Evolutionary conservation across 2,329 filamentous ascomycete genomes (phyloP), one percentile per base, ranked within the genome.

Genomic region (Penicillium polonicum): DNA sequence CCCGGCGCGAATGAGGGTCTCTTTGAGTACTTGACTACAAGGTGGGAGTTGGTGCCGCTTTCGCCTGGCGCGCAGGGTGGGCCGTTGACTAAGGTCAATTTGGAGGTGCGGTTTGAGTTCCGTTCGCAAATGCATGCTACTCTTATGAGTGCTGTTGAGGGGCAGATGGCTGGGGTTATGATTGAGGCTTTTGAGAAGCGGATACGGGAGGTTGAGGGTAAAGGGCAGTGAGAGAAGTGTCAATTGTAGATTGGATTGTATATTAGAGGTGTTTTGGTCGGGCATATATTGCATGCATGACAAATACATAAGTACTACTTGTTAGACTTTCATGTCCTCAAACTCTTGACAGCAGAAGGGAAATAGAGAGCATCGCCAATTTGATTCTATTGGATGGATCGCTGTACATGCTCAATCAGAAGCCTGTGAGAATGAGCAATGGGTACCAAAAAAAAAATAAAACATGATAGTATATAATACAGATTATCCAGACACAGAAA

Each of bases 161-260:
- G 91, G 33, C 91, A 90, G 76, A 86, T 97, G 62, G 93, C 91
- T 1, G 87, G 86, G 4, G 82, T 89, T 63, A 96, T 99, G 92
- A 89, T 97, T 64, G 87, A 90, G 73, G 93, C 94, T 1, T 99
- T 99, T 79, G 92, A 97, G 78, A 84, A 85, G 75, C 83, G 90
- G 69, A 92, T 94, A 6, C 80, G 79, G 70, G 79, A 83, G 67
- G 72, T 91, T 48, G 73, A 84, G 65, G 77, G 45, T 4, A 56
- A 49, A 35, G 52, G 60, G 1, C 53, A 54, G 44, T 65, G 56
- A 59, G 52, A 29, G 17, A 36, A 17, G 13, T 43, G 19, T 36
- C 13, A 23, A 6, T 46, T 46, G 21, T 46, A 36, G 31, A 31
- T 25, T 54, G 13, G 42, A 21, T 50, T 60, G 62, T 65, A 64